Conservation (phyloP, 176 grass and related monocot genomes). For the Dactylis glomerata region DNA sequence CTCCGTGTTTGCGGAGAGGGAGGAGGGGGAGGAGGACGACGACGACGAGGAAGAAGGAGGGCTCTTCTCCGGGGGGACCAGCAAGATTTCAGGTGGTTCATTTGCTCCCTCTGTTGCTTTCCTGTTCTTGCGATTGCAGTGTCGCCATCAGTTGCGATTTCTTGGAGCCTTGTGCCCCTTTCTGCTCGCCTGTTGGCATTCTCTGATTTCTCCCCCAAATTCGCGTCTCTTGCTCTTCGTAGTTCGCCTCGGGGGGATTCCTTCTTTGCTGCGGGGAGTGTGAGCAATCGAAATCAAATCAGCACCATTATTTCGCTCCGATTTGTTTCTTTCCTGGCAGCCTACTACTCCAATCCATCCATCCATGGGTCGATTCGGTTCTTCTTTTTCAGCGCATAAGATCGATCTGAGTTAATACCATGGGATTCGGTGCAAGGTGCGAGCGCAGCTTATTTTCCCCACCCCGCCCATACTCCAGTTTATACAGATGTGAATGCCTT, state of each 20-base stretch:
- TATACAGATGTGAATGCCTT: neutral
- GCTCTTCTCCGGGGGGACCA: conserved; percentile 20
- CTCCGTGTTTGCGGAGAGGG: neutral
- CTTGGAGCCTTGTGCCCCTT: conserved; percentile 31
- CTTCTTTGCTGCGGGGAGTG: neutral
- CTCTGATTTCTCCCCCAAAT: neutral
- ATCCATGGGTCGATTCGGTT: neutral
- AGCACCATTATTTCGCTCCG: neutral
- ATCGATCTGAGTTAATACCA: neutral
- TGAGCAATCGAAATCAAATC: neutral
- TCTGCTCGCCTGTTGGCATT: conserved; percentile 4
- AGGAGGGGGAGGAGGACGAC: too few relatives aligned
- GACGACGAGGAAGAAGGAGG: conserved; percentile 10
- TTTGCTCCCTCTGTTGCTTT: conserved; percentile 11
- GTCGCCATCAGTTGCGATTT: conserved; percentile 16
- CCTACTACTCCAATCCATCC: neutral
- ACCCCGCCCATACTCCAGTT: neutral
- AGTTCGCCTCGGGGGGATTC: neutral
- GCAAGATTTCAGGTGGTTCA: conserved; percentile 32
- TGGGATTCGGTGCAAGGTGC: neutral
- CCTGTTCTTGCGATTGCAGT: conserved; percentile 16
- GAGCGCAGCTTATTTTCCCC: neutral
- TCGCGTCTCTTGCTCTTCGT: neutral
- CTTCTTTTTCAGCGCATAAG: neutral
- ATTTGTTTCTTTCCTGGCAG: neutral